A percentile compares a stretch with the other conserved stretches of the same genome.
phyloP scores from a whole-genome alignment of 768 basidiomycete genomes.

The Udeniomyces megalosporus region DNA sequence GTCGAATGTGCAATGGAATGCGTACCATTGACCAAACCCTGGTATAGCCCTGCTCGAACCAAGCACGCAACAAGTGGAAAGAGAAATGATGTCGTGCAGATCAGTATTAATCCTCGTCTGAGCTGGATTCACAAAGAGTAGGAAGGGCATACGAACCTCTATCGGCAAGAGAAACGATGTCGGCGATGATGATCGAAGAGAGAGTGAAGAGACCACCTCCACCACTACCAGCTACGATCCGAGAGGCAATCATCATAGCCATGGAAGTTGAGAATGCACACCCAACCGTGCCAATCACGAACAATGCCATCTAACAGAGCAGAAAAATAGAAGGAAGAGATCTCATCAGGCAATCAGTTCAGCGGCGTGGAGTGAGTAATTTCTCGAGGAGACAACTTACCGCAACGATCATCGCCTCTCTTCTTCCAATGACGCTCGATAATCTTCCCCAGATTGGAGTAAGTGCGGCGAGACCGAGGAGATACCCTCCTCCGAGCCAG shows the following conservation, averaged over 20 bases:
- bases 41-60: no score
- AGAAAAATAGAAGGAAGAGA: neutral
- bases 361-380: neutral
- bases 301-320: neutral
- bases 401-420: slow-evolving; percentile 17
- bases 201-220: slow-evolving; percentile 22
- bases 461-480: slow-evolving; percentile 23
- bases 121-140: no score
- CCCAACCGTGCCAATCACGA: neutral
- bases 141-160: no score
- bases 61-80: no score
- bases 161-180: slow-evolving; percentile 24
- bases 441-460: slow-evolving; percentile 16
- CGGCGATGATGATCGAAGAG: slow-evolving; percentile 23
- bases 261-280: slow-evolving; percentile 1
- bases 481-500: slow-evolving; percentile 23
- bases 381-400: slow-evolving; percentile 19
- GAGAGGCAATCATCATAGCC: neutral
- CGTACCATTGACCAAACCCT: no score
- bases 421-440: neutral
- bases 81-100: no score
- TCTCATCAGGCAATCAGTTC: no score
- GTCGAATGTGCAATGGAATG: no score
- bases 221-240: slow-evolving; percentile 1
- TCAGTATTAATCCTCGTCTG: no score